Percentiles rank a stretch among this genome's conserved stretches.
These are phyloP conservation scores for Nyctanthes arbortristis DNA, from an alignment of 257 asterid species.

Conservation along the genomic window DNA sequence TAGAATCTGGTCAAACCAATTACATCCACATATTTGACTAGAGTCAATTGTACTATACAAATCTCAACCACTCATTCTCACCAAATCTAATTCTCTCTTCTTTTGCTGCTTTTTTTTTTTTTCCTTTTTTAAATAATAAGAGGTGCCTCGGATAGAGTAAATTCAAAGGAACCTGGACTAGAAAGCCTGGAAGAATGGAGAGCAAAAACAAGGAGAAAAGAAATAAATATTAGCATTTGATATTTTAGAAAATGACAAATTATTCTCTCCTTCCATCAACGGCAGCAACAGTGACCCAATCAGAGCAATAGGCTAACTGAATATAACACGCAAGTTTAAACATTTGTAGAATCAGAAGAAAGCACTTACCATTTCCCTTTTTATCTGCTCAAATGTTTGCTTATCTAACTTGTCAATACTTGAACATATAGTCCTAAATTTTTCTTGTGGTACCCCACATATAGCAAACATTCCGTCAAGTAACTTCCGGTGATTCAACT, in stretches of 20 bases:
- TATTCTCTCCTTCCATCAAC: neutral
- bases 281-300: neutral
- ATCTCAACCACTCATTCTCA: too few relatives aligned
- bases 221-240: neutral
- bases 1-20: too few relatives aligned
- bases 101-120: too few relatives aligned
- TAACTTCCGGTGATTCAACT: conserved; percentile 84
- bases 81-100: too few relatives aligned
- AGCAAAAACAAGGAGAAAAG: neutral
- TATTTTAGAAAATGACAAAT: neutral
- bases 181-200: neutral
- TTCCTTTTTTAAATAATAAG: too few relatives aligned
- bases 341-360: conserved; percentile 14
- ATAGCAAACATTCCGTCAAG: conserved; percentile 93
- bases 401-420: conserved; percentile 97
- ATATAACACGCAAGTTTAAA: conserved; percentile 1
- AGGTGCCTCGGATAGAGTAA: neutral
- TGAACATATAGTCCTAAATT: conserved; percentile 87
- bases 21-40: too few relatives aligned
- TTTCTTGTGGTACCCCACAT: conserved; percentile 89
- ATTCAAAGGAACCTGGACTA: neutral
- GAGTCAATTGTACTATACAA: too few relatives aligned
- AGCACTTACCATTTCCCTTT: conserved; percentile 81
- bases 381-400: conserved; percentile 85
- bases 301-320: neutral